Conservation (phyloP, 2,329 filamentous ascomycete species). For the Fonsecaea erecta region DNA sequence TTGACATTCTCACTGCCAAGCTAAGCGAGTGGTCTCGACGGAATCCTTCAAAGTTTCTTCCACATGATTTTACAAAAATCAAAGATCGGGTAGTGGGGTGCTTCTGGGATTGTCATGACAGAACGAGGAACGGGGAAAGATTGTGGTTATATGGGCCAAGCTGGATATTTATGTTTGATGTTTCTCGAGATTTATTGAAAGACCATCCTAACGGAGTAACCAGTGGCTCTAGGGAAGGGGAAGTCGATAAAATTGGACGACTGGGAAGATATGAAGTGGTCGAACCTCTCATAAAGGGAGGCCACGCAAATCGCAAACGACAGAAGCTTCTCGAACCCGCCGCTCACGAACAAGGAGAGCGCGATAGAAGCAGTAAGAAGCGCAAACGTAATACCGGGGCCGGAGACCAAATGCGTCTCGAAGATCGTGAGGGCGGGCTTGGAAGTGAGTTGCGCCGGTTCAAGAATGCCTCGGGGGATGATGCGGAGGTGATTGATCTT, state of each 20-base stretch:
- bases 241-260: constrained; percentile 24
- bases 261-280: constrained; percentile 38
- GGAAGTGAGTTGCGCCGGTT: constrained; percentile 19
- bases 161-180: constrained; percentile 92
- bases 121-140: constrained; percentile 55
- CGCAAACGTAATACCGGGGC: constrained; percentile 52
- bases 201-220: not conserved
- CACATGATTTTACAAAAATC: constrained; percentile 72
- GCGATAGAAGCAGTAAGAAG: constrained; percentile 41
- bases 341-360: constrained; percentile 3
- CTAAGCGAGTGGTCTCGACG: constrained; percentile 84
- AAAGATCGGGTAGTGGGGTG: constrained; percentile 73
- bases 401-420: constrained; percentile 27
- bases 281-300: constrained; percentile 24
- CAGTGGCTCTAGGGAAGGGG: not conserved
- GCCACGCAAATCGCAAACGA: constrained; percentile 10
- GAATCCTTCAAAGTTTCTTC: constrained; percentile 77
- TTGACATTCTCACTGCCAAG: constrained; percentile 76
- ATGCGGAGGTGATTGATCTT: constrained; percentile 44
- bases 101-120: constrained; percentile 63
- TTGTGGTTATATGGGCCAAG: constrained; percentile 86
- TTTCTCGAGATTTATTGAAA: constrained; percentile 69
- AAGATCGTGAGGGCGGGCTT: constrained; percentile 18
- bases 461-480: constrained; percentile 32
- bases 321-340: constrained; percentile 37